Evolutionary conservation across 805 yeast genomes (phyloP).

Genomic region (Kuraishia hungarica): DNA sequence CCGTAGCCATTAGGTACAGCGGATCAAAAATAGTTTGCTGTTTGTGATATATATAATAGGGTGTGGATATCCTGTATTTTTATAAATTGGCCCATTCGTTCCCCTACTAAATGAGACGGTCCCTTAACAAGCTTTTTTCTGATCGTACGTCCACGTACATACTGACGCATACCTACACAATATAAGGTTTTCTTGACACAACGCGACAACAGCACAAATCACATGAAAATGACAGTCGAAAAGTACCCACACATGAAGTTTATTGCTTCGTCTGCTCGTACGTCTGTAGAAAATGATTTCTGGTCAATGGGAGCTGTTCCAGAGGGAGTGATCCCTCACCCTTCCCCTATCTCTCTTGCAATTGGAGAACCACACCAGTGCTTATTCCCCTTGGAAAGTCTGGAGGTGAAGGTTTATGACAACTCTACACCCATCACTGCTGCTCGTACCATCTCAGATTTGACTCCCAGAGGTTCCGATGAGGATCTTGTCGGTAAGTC

Average conservation of each 20-base stretch:
- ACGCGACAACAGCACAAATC: too few relatives aligned
- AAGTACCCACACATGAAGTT: background rate
- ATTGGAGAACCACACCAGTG: constrained; percentile 60
- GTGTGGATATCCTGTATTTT: background rate
- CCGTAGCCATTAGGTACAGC: background rate
- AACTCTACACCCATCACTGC: constrained; percentile 32
- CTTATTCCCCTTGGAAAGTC: constrained; percentile 49
- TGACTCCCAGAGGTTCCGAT: constrained; percentile 5
- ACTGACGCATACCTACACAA: background rate
- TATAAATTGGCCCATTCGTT: background rate
- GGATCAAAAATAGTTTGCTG: background rate
- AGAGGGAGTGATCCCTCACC: constrained; percentile 33
- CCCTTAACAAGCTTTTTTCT: background rate
- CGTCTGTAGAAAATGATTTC: constrained; percentile 11
- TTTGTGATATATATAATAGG: background rate
- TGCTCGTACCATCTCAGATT: background rate
- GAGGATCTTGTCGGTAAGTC: constrained; percentile 21
- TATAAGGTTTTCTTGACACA: too few relatives aligned
- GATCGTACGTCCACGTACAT: background rate
- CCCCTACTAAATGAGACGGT: background rate
- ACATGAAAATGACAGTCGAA: background rate
- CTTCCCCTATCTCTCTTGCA: constrained; percentile 40
- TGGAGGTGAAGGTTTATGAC: constrained; percentile 36
- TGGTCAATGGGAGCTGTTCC: constrained; percentile 23
- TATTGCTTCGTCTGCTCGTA: background rate